Evolutionary conservation across 768 basidiomycete genomes (phyloP).

Genomic region (Lactarius evosmus): DNA sequence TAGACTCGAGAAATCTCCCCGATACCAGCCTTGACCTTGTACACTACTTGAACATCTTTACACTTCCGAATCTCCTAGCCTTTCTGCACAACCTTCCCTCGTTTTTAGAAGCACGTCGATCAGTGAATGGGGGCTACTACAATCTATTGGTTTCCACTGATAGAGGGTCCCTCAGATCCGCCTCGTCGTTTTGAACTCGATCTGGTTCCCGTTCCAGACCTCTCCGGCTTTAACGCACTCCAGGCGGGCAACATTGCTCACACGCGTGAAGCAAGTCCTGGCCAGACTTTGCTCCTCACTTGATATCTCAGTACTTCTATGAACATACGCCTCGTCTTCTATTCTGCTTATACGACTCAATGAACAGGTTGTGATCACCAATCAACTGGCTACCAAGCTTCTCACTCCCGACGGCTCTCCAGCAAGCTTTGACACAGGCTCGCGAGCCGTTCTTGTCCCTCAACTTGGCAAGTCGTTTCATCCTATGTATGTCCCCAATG

Average conservation of each 20-base stretch:
- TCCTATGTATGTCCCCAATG: neutral
- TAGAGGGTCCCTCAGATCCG: constrained; percentile 41
- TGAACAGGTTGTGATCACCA: constrained; percentile 53
- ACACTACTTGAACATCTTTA: constrained; percentile 43
- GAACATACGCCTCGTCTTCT: neutral
- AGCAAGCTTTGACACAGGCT: constrained; percentile 65
- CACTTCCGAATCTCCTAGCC: constrained; percentile 52
- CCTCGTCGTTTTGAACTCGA: constrained; percentile 62
- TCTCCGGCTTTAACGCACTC: constrained; percentile 39
- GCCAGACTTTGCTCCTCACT: constrained; percentile 46
- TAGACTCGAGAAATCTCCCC: constrained; percentile 31
- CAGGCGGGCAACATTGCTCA: constrained; percentile 45
- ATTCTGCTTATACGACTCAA: neutral
- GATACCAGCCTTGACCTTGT: constrained; percentile 32
- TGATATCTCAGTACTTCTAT: constrained; percentile 21
- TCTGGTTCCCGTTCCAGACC: constrained; percentile 65
- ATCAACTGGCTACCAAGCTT: constrained; percentile 68
- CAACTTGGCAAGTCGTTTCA: constrained; percentile 49
- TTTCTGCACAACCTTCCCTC: constrained; percentile 54
- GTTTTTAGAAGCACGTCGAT: constrained; percentile 44
- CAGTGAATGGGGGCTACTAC: constrained; percentile 36
- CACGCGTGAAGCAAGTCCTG: constrained; percentile 51
- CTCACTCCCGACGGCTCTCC: constrained; percentile 58
- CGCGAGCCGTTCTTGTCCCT: constrained; percentile 62
- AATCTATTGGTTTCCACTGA: neutral